Evolutionary conservation across 2,329 filamentous ascomycete genomes (phyloP).

Genomic region (Pestalotiopsis sp.): DNA sequence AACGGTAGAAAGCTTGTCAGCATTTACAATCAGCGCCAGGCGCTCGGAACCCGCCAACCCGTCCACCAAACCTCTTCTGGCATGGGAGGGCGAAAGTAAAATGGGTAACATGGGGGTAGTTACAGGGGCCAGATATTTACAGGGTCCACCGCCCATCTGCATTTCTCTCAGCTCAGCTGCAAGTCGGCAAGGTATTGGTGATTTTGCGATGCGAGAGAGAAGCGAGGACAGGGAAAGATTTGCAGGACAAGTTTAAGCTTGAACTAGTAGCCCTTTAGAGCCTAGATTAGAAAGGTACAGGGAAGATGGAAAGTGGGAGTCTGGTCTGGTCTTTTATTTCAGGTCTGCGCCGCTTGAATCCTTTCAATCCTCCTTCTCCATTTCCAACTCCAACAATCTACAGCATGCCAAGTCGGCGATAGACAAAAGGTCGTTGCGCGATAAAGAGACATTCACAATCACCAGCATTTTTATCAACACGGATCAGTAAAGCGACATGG

Average conservation of each 20-base stretch:
- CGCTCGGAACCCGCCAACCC: neutral
- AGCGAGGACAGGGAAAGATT: neutral
- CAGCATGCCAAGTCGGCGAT: neutral
- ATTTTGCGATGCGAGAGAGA: neutral
- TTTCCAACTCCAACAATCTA: neutral
- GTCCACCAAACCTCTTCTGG: neutral
- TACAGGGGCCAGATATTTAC: neutral
- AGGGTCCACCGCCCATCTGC: neutral
- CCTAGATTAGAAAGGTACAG: neutral
- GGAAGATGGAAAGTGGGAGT: neutral
- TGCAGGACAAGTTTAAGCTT: neutral
- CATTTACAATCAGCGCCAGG: neutral
- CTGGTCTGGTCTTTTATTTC: neutral
- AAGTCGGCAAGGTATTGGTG: neutral
- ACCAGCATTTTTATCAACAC: neutral
- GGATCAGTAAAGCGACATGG: neutral
- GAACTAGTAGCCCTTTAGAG: neutral
- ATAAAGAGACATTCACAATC: neutral
- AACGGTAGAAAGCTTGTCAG: conserved; percentile 1
- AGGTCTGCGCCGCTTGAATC: neutral
- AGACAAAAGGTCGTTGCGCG: neutral
- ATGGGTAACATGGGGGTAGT: too few species aligned
- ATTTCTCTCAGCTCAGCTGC: neutral
- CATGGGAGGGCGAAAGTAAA: neutral
- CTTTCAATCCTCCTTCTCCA: neutral